Conservation (phyloP, 208 protist genomes). For the Leishmania tarentolae region DNA sequence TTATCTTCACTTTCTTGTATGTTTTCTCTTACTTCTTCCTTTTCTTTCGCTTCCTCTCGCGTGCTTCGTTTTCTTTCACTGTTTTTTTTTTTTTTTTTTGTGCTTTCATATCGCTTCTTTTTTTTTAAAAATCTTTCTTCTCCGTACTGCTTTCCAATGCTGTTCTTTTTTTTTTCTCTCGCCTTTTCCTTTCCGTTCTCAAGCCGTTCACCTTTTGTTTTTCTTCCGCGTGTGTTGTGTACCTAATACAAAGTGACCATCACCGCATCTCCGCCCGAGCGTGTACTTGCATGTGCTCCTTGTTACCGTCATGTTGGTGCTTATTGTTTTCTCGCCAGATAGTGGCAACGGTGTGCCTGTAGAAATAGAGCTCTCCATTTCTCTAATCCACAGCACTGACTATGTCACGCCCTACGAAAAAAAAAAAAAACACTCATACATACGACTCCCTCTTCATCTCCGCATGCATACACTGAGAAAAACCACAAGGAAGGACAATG, state of each 20-base stretch:
- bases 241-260: not conserved
- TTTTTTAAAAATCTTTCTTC: not conserved
- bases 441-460: slow-evolving; percentile 3
- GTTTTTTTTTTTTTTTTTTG: slow-evolving; percentile 15
- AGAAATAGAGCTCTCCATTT: not conserved
- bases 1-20: not conserved
- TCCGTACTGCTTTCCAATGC: not conserved
- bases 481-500: not conserved
- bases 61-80: not conserved
- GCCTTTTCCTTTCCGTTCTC: slow-evolving; percentile 7
- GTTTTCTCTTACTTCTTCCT: not conserved
- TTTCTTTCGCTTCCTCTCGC: slow-evolving; percentile 9
- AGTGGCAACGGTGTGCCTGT: not conserved
- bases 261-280: not conserved
- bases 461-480: not conserved
- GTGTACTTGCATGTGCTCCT: not conserved
- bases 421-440: not conserved
- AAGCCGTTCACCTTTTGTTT: not conserved
- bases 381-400: not conserved
- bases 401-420: not conserved
- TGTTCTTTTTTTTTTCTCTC: not conserved
- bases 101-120: not conserved
- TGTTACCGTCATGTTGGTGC: not conserved
- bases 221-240: not conserved
- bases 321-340: not conserved